These are phyloP conservation scores for Pistacia atlantica DNA, from an alignment of 345 rosid genomes.

Conservation along the genomic window DNA sequence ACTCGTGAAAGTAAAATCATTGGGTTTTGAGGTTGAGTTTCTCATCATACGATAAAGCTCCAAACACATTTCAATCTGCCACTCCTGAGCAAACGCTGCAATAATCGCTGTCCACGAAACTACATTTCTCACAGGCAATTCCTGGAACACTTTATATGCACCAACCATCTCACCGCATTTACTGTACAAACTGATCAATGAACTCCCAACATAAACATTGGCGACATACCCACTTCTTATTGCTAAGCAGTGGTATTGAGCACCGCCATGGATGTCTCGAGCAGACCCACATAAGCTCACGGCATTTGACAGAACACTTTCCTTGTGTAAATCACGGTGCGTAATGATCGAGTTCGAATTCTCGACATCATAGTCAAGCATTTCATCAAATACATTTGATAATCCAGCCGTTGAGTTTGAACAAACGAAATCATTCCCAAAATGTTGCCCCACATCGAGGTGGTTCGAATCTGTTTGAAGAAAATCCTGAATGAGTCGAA, in stretches of 20 bases:
- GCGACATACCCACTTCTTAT: slow-evolving; percentile 54
- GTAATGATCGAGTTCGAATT: slow-evolving; percentile 12
- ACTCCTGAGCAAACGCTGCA: slow-evolving; percentile 78
- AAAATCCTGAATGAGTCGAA: slow-evolving; percentile 59
- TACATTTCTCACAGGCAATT: slow-evolving; percentile 81
- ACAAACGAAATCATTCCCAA: slow-evolving; percentile 11
- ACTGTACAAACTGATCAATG: slow-evolving; percentile 56
- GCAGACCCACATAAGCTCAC: slow-evolving; percentile 58
- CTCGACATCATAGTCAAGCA: slow-evolving; percentile 22
- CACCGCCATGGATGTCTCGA: slow-evolving; percentile 52
- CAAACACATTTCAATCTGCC: slow-evolving; percentile 62
- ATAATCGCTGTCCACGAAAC: slow-evolving; percentile 87
- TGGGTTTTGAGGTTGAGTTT: slow-evolving; percentile 52
- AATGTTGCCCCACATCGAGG: slow-evolving; percentile 5
- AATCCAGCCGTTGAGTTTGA: slow-evolving; percentile 23
- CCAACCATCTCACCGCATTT: slow-evolving; percentile 40
- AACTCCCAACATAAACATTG: slow-evolving; percentile 71
- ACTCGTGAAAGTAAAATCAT: slow-evolving; percentile 75
- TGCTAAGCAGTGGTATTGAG: slow-evolving; percentile 62
- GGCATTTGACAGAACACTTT: slow-evolving; percentile 50
- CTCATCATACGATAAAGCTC: slow-evolving; percentile 65
- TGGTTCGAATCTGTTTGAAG: slow-evolving; percentile 38
- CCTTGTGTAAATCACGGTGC: slow-evolving; percentile 10
- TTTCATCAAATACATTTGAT: slow-evolving; percentile 37
- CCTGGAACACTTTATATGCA: slow-evolving; percentile 66